A percentile compares a stretch with the other conserved stretches of the same genome.
Evolutionary conservation across 164 flowering plant genomes (phyloP).

Genomic region (Aristolochia contorta): DNA sequence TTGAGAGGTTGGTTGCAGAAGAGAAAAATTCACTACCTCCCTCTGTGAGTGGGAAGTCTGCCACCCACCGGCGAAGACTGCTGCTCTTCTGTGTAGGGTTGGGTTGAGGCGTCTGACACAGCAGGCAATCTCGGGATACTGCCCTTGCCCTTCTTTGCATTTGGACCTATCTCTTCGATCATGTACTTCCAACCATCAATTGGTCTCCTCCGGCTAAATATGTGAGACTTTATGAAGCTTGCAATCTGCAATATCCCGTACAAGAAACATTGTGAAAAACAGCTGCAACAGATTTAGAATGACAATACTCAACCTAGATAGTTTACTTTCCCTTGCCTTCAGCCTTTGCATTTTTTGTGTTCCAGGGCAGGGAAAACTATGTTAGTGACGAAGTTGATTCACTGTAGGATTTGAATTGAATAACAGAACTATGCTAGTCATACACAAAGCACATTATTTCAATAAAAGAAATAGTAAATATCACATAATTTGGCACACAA

Average conservation of each 20-base stretch:
- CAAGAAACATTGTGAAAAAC: background rate
- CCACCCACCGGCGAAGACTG: background rate
- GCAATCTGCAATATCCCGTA: constrained; percentile 55
- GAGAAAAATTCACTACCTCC: too few relatives aligned
- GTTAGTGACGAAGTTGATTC: too few relatives aligned
- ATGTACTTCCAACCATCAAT: constrained; percentile 99
- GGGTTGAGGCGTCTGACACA: constrained; percentile 72
- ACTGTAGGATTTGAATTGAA: too few relatives aligned
- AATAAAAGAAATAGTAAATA: too few relatives aligned
- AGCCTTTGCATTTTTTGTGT: too few relatives aligned
- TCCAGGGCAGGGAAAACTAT: too few relatives aligned
- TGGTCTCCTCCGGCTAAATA: constrained; percentile 94
- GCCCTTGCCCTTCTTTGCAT: constrained; percentile 88
- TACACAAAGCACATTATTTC: too few relatives aligned
- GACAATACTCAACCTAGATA: too few relatives aligned
- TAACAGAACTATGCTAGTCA: too few relatives aligned
- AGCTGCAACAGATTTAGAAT: too few relatives aligned
- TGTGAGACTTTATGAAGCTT: constrained; percentile 86
- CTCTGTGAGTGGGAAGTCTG: background rate
- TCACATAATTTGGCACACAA: background rate
- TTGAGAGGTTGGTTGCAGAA: too few relatives aligned
- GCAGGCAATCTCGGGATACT: constrained; percentile 69
- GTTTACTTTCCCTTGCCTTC: too few relatives aligned
- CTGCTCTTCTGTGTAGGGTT: constrained; percentile 71
- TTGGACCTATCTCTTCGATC: constrained; percentile 95